phyloP scores from a whole-genome alignment of 192 early-diverging fungal genomes.

The Backusella tuberculispora region DNA sequence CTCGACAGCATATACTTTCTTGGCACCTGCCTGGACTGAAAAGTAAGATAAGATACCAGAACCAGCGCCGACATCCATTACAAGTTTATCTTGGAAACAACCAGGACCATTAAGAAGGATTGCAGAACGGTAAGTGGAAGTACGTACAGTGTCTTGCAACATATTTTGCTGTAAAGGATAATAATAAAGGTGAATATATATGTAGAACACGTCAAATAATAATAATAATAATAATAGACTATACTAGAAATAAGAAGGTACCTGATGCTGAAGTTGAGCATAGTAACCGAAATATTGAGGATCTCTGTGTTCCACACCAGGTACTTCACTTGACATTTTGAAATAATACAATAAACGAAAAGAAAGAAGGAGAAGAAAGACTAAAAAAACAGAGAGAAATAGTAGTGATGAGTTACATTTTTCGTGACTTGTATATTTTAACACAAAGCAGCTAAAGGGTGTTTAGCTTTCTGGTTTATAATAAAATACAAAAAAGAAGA shows the following conservation, averaged over 20 bases:
- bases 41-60: slow-evolving; percentile 96
- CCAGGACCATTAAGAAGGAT: slow-evolving; percentile 79
- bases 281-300: slow-evolving; percentile 84
- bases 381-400: neutral
- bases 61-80: slow-evolving; percentile 95
- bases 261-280: slow-evolving; percentile 79
- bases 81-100: slow-evolving; percentile 79
- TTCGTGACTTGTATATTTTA: slow-evolving; percentile 10
- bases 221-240: too few species aligned
- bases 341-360: neutral
- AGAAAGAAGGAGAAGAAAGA: neutral
- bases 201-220: neutral
- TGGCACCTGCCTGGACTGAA: slow-evolving; percentile 92
- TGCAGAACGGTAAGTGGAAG: slow-evolving; percentile 92
- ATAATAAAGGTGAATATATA: neutral
- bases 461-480: neutral
- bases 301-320: slow-evolving; percentile 61
- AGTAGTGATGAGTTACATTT: neutral
- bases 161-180: slow-evolving; percentile 84
- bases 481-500: neutral
- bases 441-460: neutral
- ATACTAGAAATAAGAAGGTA: slow-evolving; percentile 32
- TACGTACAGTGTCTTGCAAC: slow-evolving; percentile 94
- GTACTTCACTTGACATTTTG: slow-evolving; percentile 39
- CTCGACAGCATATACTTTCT: slow-evolving; percentile 94